Percentiles rank a stretch among this genome's conserved stretches.
These are phyloP conservation scores for Piromyces finnis DNA, from an alignment of 192 early-diverging fungal genomes.

Conservation along the genomic window DNA sequence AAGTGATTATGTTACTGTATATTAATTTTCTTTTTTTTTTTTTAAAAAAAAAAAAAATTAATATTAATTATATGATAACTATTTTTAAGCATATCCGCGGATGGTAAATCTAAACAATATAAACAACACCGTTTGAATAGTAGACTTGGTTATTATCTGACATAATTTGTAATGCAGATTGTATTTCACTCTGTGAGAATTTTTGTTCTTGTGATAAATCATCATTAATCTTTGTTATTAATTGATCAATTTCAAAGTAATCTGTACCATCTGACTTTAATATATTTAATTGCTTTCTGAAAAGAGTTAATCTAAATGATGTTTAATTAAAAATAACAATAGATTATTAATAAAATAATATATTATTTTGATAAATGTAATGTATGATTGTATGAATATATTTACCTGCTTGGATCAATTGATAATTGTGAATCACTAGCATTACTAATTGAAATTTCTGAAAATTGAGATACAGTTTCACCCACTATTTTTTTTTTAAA, in stretches of 20 bases:
- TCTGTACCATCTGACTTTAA: not conserved
- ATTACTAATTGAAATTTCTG: not conserved
- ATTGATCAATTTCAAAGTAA: not conserved
- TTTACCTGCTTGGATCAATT: not conserved
- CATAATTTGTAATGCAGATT: constrained; percentile 37
- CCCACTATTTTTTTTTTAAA: not conserved
- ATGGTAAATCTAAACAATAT: constrained; percentile 33
- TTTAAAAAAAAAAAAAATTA: too few species aligned
- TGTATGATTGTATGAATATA: too few species aligned
- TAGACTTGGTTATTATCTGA: constrained; percentile 47
- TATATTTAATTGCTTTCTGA: not conserved
- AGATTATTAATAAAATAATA: not conserved
- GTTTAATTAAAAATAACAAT: not conserved
- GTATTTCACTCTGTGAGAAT: constrained; percentile 37
- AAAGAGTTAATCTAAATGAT: not conserved
- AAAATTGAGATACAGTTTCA: not conserved
- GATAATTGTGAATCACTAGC: not conserved
- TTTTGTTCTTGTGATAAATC: constrained; percentile 9
- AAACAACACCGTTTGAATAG: constrained; percentile 44
- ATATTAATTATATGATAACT: too few species aligned
- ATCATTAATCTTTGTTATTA: constrained; percentile 18
- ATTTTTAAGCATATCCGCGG: too few species aligned
- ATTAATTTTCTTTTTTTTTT: too few species aligned
- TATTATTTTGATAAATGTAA: too few species aligned
- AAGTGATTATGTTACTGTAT: too few species aligned